Base-by-base conservation (phyloP, 192 early-diverging fungal species). In the Mortierella hygrophila region DNA sequence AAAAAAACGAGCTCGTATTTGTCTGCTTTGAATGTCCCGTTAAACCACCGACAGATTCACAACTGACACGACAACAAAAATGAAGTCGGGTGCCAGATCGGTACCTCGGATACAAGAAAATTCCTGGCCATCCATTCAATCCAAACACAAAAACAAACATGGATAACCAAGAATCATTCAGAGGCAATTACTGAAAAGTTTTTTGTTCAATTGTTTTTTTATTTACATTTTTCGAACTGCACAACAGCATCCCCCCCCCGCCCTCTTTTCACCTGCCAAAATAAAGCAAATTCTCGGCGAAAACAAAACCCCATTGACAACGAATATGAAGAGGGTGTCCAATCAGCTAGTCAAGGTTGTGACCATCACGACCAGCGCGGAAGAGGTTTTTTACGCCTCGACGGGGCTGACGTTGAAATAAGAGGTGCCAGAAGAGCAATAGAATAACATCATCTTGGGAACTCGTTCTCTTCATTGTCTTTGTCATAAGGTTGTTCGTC, bases 351-450 rank as follows among this genome's bases (percentile, higher is more conserved):
- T 86, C 83, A 86, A 86, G 72, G 70, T 77, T 80, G 32, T 80
- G 78, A 86, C 75, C 78, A 80, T 80, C 60, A 76, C 70, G 72
- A 81, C 77, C 78, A 26, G 74, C 79, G 83, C 83, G 83, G 83
- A 86, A 86, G 83, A 86, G 70, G 32, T 60, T n/a, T 54, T 54
- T 70, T 38, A 77, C 68, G 54, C 55, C 79, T 86, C 83, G 75
- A 86, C 83, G 83, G 83, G 83, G 79, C 74, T 79, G 75, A 55
- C 78, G 75, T 76, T 86, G 47, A 80, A 63, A 86, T 75, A 86
- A 86, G 83, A 86, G 83, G 83, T 86, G 72, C 83, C 83, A 86
- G 78, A 86, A 80, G 77, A 76, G 81, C 75, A 84, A 49, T 52
- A 69, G 78, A 72, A 75, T 76, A 72, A 75, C 83, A 86, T 86